Evolutionary conservation across 495 filamentous ascomycete genomes (phyloP).

Genomic region (Paragyromitra xinjiangensis): DNA sequence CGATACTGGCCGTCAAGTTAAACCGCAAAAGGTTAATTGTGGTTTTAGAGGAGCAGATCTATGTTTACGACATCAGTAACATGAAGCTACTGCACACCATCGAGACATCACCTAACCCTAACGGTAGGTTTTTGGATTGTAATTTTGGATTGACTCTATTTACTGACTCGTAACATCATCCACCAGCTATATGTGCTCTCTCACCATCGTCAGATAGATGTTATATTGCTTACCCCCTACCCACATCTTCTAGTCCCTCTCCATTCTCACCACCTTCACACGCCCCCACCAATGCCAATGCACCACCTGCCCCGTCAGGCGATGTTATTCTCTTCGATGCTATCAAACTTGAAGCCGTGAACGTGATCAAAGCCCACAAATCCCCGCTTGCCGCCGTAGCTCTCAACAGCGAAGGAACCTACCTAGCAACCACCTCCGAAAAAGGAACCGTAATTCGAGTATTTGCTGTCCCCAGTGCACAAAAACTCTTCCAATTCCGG

Average conservation of each 20-base stretch:
- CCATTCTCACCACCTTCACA: conserved; percentile 77
- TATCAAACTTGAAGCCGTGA: conserved; percentile 84
- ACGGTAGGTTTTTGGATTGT: conserved; percentile 63
- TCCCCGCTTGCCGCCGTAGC: conserved; percentile 90
- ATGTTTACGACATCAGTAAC: conserved; percentile 97
- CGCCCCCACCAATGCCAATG: conserved; percentile 77
- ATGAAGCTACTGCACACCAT: conserved; percentile 93
- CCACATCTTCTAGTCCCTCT: conserved; percentile 73
- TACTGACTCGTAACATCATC: conserved; percentile 22
- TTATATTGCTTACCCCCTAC: conserved; percentile 91
- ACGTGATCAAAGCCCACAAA: conserved; percentile 91
- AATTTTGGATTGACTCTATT: background rate
- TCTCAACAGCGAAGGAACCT: conserved; percentile 89
- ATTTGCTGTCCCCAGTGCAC: conserved; percentile 85
- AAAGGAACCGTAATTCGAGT: conserved; percentile 97
- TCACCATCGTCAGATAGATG: conserved; percentile 95
- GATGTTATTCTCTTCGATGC: conserved; percentile 93
- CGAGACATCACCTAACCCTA: conserved; percentile 89
- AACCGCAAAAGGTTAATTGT: conserved; percentile 94
- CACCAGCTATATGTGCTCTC: conserved; percentile 83
- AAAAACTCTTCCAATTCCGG: conserved; percentile 94
- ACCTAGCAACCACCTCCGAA: conserved; percentile 93
- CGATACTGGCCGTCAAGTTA: conserved; percentile 87
- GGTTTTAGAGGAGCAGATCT: conserved; percentile 92
- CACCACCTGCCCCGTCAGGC: conserved; percentile 84